These are phyloP conservation scores for Pezicula radicicola DNA, from an alignment of 2,329 filamentous ascomycete species.

Conservation along the genomic window DNA sequence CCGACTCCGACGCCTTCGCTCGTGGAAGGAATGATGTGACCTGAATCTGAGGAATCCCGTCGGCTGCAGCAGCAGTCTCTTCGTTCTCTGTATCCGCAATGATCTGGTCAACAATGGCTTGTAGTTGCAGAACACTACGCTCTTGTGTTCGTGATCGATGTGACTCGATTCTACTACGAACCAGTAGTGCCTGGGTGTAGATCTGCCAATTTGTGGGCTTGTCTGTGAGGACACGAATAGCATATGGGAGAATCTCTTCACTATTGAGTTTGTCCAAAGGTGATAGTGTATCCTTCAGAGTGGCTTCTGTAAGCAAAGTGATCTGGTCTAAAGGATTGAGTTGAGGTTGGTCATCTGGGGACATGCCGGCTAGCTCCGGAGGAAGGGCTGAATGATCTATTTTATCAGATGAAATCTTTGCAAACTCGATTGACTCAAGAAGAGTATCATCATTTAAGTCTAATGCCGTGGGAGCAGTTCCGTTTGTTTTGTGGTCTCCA, in stretches of 20 bases:
- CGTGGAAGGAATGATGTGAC: constrained; percentile 80
- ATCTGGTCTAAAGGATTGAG: constrained; percentile 84
- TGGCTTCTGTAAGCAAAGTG: constrained; percentile 82
- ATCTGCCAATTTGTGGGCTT: constrained; percentile 97
- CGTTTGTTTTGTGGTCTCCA: constrained; percentile 28
- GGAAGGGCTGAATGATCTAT: constrained; percentile 51
- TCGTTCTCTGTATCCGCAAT: constrained; percentile 69
- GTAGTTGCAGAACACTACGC: constrained; percentile 84
- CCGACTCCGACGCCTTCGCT: constrained; percentile 72
- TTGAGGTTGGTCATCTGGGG: constrained; percentile 78
- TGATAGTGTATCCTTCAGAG: constrained; percentile 83
- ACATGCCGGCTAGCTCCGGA: constrained; percentile 56
- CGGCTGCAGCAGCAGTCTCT: constrained; percentile 8
- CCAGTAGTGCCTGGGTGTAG: constrained; percentile 88
- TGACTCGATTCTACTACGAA: constrained; percentile 85
- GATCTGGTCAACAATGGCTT: constrained; percentile 93
- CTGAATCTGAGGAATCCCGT: constrained; percentile 40
- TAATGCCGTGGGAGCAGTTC: constrained; percentile 60
- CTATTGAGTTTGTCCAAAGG: constrained; percentile 81
- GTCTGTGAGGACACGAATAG: constrained; percentile 80
- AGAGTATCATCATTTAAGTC: constrained; percentile 90
- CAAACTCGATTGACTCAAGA: constrained; percentile 82
- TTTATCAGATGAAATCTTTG: constrained; percentile 44
- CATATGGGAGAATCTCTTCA: constrained; percentile 93
- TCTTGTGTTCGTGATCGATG: constrained; percentile 86